A percentile compares a stretch with the other conserved stretches of the same genome.
Evolutionary conservation across 1,284 basidiomycete genomes (phyloP).

Genomic region (Cryptococcus sp.): DNA sequence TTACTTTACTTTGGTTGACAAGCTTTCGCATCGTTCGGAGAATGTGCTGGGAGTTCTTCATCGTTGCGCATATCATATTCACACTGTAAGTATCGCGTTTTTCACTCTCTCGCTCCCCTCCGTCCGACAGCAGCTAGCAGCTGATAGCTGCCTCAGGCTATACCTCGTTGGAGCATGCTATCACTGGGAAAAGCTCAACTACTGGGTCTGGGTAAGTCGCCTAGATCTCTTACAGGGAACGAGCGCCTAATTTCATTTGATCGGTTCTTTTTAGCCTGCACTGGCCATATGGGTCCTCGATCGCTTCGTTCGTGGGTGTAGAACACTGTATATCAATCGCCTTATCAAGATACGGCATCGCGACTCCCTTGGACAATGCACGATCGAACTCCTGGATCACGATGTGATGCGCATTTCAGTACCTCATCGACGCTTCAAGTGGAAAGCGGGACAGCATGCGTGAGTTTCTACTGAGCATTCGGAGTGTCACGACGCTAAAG

Average conservation of each 20-base stretch:
- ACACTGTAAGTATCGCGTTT: slow-evolving; percentile 38
- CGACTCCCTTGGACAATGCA: slow-evolving; percentile 39
- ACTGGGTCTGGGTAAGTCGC: slow-evolving; percentile 42
- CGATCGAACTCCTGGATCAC: slow-evolving; percentile 56
- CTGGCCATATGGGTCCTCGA: slow-evolving; percentile 59
- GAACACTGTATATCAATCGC: slow-evolving; percentile 60
- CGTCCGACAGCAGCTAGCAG: background rate
- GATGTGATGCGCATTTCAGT: slow-evolving; percentile 61
- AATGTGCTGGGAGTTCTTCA: slow-evolving; percentile 59
- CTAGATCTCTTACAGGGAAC: background rate
- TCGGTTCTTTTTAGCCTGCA: slow-evolving; percentile 29
- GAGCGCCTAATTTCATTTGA: background rate
- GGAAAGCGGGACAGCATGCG: slow-evolving; percentile 63
- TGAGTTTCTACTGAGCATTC: slow-evolving; percentile 18
- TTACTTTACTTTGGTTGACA: slow-evolving; percentile 56
- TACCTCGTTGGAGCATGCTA: slow-evolving; percentile 44
- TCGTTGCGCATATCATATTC: slow-evolving; percentile 58
- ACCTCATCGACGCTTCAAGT: slow-evolving; percentile 54
- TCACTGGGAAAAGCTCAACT: slow-evolving; percentile 39
- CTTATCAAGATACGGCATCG: slow-evolving; percentile 6
- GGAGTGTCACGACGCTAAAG: background rate
- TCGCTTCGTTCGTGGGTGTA: slow-evolving; percentile 59
- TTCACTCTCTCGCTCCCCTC: background rate
- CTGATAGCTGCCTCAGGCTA: slow-evolving; percentile 19
- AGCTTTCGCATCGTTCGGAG: slow-evolving; percentile 55